Percentiles rank a stretch among this genome's conserved stretches.
Evolutionary conservation across 495 filamentous ascomycete species (phyloP).

Genomic region (Parathielavia hyrcaniae): DNA sequence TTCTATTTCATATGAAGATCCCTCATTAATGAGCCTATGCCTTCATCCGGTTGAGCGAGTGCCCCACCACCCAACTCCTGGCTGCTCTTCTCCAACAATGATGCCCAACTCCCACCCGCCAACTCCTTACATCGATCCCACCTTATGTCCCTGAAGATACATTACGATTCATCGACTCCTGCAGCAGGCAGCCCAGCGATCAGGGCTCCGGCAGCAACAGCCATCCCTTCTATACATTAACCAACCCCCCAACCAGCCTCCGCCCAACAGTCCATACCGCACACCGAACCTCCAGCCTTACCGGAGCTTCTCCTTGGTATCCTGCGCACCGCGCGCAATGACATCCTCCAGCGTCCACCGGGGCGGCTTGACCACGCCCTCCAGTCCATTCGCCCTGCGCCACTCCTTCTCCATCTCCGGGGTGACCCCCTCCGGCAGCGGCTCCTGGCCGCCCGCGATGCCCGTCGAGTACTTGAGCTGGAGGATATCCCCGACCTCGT

Average conservation of each 20-base stretch:
- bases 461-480: conserved; percentile 96
- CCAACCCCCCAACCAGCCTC: neutral
- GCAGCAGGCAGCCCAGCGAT: neutral
- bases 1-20: neutral
- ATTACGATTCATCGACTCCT: neutral
- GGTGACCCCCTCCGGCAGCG: conserved; percentile 60
- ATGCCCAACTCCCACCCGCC: neutral
- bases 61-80: neutral
- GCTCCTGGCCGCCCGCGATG: conserved; percentile 77
- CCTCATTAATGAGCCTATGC: conserved; percentile 1
- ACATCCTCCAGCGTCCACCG: conserved; percentile 79
- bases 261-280: neutral
- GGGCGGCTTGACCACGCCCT: conserved; percentile 55
- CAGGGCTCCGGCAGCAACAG: neutral
- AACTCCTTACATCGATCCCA: neutral
- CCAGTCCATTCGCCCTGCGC: conserved; percentile 51
- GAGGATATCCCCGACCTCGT: conserved; percentile 84
- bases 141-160: neutral
- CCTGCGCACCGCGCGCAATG: conserved; percentile 67
- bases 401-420: conserved; percentile 67
- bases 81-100: neutral
- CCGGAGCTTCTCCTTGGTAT: conserved; percentile 65
- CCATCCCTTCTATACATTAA: conserved; percentile 1
- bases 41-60: neutral
- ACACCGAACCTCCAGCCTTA: conserved; percentile 29